Base-by-base conservation (phyloP, 495 filamentous ascomycete genomes). In the Oleoguttula mirabilis region DNA sequence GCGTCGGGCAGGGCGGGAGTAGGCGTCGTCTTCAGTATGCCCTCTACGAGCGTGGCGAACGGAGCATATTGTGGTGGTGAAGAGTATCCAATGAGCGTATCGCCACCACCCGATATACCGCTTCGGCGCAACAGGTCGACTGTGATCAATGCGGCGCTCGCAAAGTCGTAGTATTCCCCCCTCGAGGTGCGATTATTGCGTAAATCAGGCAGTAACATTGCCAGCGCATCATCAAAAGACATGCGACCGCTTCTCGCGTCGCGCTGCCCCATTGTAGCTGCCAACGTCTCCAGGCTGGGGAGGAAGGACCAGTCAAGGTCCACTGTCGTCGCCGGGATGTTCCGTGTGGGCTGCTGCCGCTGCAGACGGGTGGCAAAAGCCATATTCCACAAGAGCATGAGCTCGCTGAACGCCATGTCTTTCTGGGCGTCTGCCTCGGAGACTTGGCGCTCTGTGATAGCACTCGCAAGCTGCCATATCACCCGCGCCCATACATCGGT, bases 221-320 rank as follows among this genome's bases (percentile, higher is more conserved):
- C 10, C 19, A 35, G 19, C 10, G 7, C 16, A 19, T 19, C 32
- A 10, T 35, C 32, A 19, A 35, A 35, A 6, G 12, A 7, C 7
- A 19, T 31, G 21, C n/a, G 19, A 19, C 28, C 10, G 12, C 28
- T 16, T 21, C 20, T 19, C 10, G 8, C 32, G 7, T 21, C 16
- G 10, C 7, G 21, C 22, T 38, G 32, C 3, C 14, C 6, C 8
- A 45, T 12, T 33, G 22, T 2, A 12, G 16, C 32, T 15, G 23
- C 27, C 11, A 46, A 33, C 2, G 23, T 15, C 3, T 11, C 5
- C 2, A 15, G 16, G n/a, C 23, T 10, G 17, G 43, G 43, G 4
- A 46, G 25, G 36, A 39, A 46, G 12, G 43, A 21, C 43, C 43
- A 46, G 17, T 46, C 43, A 6, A 45, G 20, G 10, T 36, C 12